Base-by-base conservation (phyloP, 495 filamentous ascomycete species). In the Astrothelium macrocarpum region DNA sequence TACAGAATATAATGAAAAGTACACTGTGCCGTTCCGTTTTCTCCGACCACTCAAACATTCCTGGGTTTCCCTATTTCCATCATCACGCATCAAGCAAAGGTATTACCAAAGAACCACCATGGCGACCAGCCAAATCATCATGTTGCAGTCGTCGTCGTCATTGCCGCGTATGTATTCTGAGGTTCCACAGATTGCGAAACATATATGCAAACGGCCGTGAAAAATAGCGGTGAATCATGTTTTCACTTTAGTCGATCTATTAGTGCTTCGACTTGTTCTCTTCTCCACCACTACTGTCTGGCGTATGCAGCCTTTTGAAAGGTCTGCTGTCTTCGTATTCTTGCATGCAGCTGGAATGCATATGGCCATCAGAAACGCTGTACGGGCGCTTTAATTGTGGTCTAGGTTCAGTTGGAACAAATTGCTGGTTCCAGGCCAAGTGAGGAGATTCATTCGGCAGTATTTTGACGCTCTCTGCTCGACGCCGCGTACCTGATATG, bases 251-350 rank as follows among this genome's bases (percentile, higher is more conserved):
- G 16, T 56, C 49, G 12, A 29, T 29, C 5, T 26, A 16, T 25
- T 26, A 5, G 49, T 16, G 20, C 49, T 29, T 56, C 49, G 29
- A 56, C 20, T 29, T 29, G 26, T 29, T 29, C 25, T 56, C 20
- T 56, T 56, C 49, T 56, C 49, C 49, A n/a, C n/a, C n/a, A 29
- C 49, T 29, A 56, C 49, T 56, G 23, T 56, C 49, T 28, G 49
- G 49, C 20, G 49, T 56, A 9, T 56, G 49, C 3, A 56, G 49
- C 49, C 49, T 26, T 20, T 56, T 56, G 23, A 56, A 56, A 3
- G 49, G 49, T 26, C 49, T 26, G 29, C 49, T n/a, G 16, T 56
- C 49, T 29, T 56, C 49, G 49, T 56, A 56, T 5, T 56, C 49
- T 20, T 56, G 49, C 23, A 29, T 7, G 49, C 29, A 56, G 49